Percentiles rank a stretch among this genome's conserved stretches.
Evolutionary conservation across 345 rosid genomes (phyloP).

Genomic region (Hypericum androsaemum): DNA sequence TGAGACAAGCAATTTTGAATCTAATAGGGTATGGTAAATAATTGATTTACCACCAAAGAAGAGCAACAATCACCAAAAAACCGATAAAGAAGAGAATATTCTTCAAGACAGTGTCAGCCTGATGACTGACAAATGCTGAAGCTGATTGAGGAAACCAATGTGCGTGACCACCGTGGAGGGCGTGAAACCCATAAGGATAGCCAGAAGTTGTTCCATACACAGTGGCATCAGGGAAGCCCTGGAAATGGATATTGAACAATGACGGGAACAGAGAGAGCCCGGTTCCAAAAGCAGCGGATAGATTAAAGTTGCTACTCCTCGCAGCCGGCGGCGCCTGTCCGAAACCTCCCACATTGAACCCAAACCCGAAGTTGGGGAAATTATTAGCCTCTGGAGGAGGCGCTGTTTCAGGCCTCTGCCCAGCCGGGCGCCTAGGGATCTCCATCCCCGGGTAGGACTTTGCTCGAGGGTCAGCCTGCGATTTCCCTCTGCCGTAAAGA

Average conservation of each 20-base stretch:
- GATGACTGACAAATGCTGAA: slow-evolving; percentile 29
- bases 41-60: slow-evolving; percentile 39
- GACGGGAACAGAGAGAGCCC: slow-evolving; percentile 57
- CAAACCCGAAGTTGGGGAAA: slow-evolving; percentile 48
- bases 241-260: slow-evolving; percentile 58
- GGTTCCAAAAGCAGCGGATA: slow-evolving; percentile 50
- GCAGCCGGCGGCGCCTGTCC: slow-evolving; percentile 59
- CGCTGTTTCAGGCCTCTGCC: slow-evolving; percentile 75
- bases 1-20: neutral
- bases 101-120: slow-evolving; percentile 47
- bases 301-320: slow-evolving; percentile 56
- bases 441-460: slow-evolving; percentile 60
- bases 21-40: slow-evolving; percentile 1
- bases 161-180: slow-evolving; percentile 47
- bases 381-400: slow-evolving; percentile 35
- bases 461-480: slow-evolving; percentile 57
- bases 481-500: slow-evolving; percentile 88
- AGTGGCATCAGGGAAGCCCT: slow-evolving; percentile 60
- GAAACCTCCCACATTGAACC: slow-evolving; percentile 53
- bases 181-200: slow-evolving; percentile 42
- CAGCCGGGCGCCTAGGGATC: slow-evolving; percentile 59
- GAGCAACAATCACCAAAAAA: slow-evolving; percentile 36
- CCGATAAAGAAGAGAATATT: slow-evolving; percentile 47
- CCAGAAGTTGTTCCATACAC: slow-evolving; percentile 56
- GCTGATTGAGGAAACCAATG: slow-evolving; percentile 31